These are phyloP conservation scores for Candida endomychidarum DNA, from an alignment of 805 yeast genomes.

Conservation along the genomic window DNA sequence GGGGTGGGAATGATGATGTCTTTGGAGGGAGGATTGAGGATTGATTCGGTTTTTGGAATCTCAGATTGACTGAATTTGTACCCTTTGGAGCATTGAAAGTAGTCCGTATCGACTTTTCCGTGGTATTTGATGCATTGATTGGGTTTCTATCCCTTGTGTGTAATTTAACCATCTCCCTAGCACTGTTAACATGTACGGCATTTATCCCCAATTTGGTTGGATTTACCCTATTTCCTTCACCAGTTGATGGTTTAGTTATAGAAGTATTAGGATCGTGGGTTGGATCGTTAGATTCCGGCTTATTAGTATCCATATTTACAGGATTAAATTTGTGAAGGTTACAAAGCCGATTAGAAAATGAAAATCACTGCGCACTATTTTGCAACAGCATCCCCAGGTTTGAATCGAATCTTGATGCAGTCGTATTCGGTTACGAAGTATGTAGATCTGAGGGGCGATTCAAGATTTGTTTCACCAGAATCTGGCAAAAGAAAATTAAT, in stretches of 20 bases:
- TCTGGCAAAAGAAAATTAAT: too few relatives aligned
- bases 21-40: too few relatives aligned
- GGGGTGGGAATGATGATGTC: neutral
- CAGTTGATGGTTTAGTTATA: neutral
- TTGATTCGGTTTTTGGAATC: too few relatives aligned
- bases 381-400: neutral
- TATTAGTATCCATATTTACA: neutral
- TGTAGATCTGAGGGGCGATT: too few relatives aligned
- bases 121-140: conserved; percentile 6
- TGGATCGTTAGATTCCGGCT: neutral
- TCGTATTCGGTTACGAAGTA: too few relatives aligned
- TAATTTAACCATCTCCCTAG: conserved; percentile 59
- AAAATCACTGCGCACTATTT: conserved; percentile 1
- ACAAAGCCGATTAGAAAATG: conserved; percentile 4
- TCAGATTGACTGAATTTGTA: too few relatives aligned
- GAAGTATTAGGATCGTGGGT: neutral
- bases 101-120: neutral
- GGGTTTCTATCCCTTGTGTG: conserved; percentile 45
- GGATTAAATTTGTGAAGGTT: neutral
- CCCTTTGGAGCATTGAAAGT: neutral
- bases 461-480: too few relatives aligned
- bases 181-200: conserved; percentile 56
- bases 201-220: conserved; percentile 37
- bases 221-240: too few relatives aligned
- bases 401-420: neutral